Percentiles rank a stretch among this genome's conserved stretches.
Evolutionary conservation across 768 basidiomycete genomes (phyloP).

Genomic region (Amanita fuliginea): DNA sequence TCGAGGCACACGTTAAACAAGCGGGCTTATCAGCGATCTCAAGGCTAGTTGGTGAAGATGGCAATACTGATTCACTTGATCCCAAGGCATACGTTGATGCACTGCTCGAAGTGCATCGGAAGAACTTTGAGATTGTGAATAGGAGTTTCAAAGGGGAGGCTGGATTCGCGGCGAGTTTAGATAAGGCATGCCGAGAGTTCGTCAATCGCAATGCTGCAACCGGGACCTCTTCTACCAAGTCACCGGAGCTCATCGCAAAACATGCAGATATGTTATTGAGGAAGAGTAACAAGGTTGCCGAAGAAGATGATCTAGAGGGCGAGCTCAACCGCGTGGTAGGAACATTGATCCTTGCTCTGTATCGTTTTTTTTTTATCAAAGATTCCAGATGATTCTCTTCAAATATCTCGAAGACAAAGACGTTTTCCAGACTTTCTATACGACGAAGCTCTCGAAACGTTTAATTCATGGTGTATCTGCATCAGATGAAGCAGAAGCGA

Average conservation of each 20-base stretch:
- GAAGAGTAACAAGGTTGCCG: conserved; percentile 96
- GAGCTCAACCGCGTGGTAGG: conserved; percentile 87
- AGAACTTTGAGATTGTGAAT: conserved; percentile 87
- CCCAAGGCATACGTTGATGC: conserved; percentile 96
- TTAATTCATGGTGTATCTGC: conserved; percentile 89
- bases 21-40: conserved; percentile 79
- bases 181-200: conserved; percentile 95
- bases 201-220: conserved; percentile 93
- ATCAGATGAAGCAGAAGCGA: conserved; percentile 94
- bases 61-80: conserved; percentile 64
- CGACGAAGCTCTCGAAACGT: conserved; percentile 90
- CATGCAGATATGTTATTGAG: conserved; percentile 86
- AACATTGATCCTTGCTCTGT: conserved; percentile 16
- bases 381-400: conserved; percentile 88
- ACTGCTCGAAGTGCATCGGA: conserved; percentile 83
- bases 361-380: conserved; percentile 18
- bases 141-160: conserved; percentile 92
- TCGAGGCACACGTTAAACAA: conserved; percentile 93
- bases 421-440: conserved; percentile 98
- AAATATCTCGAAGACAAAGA: conserved; percentile 99
- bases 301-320: conserved; percentile 88
- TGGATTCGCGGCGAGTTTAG: conserved; percentile 90
- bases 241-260: conserved; percentile 90
- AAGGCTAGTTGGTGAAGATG: conserved; percentile 60
- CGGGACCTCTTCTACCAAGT: conserved; percentile 79